Base-by-base conservation (phyloP, 73 alveolate species). In the Paramecium pentaurelia region DNA sequence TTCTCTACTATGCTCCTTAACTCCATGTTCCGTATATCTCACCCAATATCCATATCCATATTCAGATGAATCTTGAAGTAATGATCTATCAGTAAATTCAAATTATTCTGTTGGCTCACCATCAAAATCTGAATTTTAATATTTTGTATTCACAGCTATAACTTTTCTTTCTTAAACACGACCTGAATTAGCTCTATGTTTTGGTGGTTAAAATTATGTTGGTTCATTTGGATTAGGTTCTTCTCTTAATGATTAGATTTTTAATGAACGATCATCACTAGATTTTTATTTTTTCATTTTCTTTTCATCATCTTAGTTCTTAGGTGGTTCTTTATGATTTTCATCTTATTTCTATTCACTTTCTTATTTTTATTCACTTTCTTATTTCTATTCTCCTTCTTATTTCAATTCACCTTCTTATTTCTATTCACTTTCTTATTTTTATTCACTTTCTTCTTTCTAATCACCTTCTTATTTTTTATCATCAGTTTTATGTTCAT, bases 1-100 rank as follows among this genome's bases (percentile, higher is more conserved):
- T 5, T 80, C 75, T 49, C n/a, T 25, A 22, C 32, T 44, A 47
- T 80, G 75, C 12, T 42, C 77, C 58, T 80, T 80, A 10, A 28
- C 64, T 27, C 58, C 91, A 80, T 40, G 47, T 42, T 42, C 44
- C 7, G 42, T 18, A 47, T 42, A 80, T 45, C 51, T 80, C 18
- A 47, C 71, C 91, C 91, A 80, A 49, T 80, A 80, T 47, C 91
- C 91, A 80, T 80, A 80, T 10, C 91, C 91, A 80, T 80, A 80
- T 45, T 80, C 91, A 44, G 47, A 34, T 1, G 77, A 32, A 8
- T 80, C 91, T 47, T 80, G 20, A 4, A 80, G 45, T 80, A 73
- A 38, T 12, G 44, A 27, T 49, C 58, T 45, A 20, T 80, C 91
- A 20, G n/a, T 42, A 27, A 80, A 80, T 80, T 80, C 91, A 28